Evolutionary conservation across 139 green algal genomes (phyloP).

Genomic region (Chlorokybus atmophyticus): DNA sequence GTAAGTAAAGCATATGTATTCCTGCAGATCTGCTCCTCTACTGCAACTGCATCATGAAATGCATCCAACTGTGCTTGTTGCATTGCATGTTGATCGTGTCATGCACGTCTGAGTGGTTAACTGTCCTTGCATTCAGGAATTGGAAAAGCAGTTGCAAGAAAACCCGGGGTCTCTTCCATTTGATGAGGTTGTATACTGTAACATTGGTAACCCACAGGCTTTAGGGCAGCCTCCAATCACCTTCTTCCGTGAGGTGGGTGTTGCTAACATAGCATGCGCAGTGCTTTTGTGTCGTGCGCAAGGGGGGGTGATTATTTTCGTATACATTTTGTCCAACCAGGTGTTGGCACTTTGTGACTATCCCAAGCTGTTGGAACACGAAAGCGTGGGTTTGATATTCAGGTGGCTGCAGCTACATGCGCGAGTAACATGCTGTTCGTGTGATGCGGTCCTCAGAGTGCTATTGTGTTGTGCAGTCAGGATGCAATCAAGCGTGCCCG

Average conservation of each 20-base stretch:
- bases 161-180: conserved; percentile 19
- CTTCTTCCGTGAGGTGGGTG: conserved; percentile 28
- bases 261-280: too few species aligned
- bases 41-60: not conserved
- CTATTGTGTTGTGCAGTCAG: conserved; percentile 15
- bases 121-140: conserved; percentile 6
- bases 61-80: not conserved
- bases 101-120: not conserved
- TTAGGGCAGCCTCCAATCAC: conserved; percentile 27
- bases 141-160: conserved; percentile 11
- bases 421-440: not conserved
- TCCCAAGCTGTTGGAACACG: conserved; percentile 9
- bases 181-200: conserved; percentile 34
- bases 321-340: conserved; percentile 7
- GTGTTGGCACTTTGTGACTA: conserved; percentile 25
- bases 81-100: not conserved
- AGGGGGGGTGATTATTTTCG: not conserved
- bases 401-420: not conserved
- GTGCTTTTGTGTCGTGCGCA: not conserved
- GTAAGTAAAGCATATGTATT: not conserved
- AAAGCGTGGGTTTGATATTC: conserved; percentile 7
- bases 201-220: conserved; percentile 34
- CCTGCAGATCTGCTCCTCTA: not conserved
- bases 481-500: conserved; percentile 12
- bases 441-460: too few species aligned